Evolutionary conservation across 176 grass and related monocot genomes (phyloP), one percentile per base, ranked within the genome.

Genomic region (Stipa capillata): DNA sequence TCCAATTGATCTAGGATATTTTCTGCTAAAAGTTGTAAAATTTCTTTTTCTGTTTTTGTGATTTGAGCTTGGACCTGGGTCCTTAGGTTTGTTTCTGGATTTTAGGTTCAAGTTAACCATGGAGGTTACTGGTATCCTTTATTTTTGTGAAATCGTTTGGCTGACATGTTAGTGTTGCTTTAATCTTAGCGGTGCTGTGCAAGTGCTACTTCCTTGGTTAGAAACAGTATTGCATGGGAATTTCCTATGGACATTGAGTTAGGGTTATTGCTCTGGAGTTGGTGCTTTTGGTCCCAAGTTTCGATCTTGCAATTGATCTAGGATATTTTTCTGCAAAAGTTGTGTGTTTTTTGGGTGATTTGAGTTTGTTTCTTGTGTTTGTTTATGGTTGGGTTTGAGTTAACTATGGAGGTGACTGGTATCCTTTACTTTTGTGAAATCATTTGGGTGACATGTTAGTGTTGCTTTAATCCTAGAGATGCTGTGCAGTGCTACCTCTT

Each of bases 61-160:
- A 52, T 65, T 76, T 76, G 82, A 27, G 47, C 32, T 84, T 84
- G 14, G 51, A 83, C 55, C 18, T 65, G n/a, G 58, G 17, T 32
- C 59, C 57, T 21, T 72, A 12, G 27, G 27, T 48, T 31, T 86
- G 4, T 80, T 75, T 74, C 2, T 61, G 32, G 40, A 54, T 68
- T 57, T 81, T 80, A 32, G 31, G 16, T 81, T 75, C 13, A 74
- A 86, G 21, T 72, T 57, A 80, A 32, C 14, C 5, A 4, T 21
- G 49, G 8, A 44, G 33, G 40, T 66, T 36, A 7, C 63, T 73
- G 50, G 20, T 37, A 62, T 36, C 17, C 41, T 28, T 25, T 36
- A 74, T 58, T 77, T 62, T 50, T 49, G 43, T 49, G n/a, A 55
- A 74, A 21, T 66, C 39, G 40, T 61, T 37, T 53, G 58, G 14